Conservation (phyloP, 2,329 filamentous ascomycete species). For the Fusarium brachygibbosum region DNA sequence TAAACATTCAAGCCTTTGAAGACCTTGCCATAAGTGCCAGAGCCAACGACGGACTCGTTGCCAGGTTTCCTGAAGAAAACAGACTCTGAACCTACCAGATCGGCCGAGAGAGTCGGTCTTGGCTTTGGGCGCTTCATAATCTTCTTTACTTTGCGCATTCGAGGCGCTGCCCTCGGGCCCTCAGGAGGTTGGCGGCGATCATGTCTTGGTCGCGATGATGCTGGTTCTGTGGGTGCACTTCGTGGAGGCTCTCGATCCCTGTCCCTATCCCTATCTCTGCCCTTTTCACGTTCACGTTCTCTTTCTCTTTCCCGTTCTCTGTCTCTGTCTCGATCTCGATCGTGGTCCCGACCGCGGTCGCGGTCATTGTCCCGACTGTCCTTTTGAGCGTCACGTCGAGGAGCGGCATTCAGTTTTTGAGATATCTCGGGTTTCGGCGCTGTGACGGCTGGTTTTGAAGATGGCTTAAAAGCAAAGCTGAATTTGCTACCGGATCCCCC, state of each 20-base stretch:
- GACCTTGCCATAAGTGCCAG: slow-evolving; percentile 95
- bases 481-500: slow-evolving; percentile 75
- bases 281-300: slow-evolving; percentile 56
- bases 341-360: slow-evolving; percentile 47
- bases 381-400: slow-evolving; percentile 58
- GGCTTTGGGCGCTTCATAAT: slow-evolving; percentile 78
- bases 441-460: slow-evolving; percentile 69
- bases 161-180: slow-evolving; percentile 57
- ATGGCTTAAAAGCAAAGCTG: slow-evolving; percentile 91
- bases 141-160: slow-evolving; percentile 74
- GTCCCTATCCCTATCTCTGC: slow-evolving; percentile 33
- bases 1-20: slow-evolving; percentile 97
- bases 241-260: slow-evolving; percentile 62
- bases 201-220: slow-evolving; percentile 60
- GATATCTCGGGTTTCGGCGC: slow-evolving; percentile 75
- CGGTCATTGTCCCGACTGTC: slow-evolving; percentile 58
- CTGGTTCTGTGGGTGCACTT: slow-evolving; percentile 67
- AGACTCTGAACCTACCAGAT: slow-evolving; percentile 84
- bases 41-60: slow-evolving; percentile 97
- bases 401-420: slow-evolving; percentile 75
- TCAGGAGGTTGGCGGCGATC: slow-evolving; percentile 54
- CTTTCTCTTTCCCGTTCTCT: slow-evolving; percentile 53
- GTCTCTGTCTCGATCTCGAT: slow-evolving; percentile 54
- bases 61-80: slow-evolving; percentile 96
- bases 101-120: slow-evolving; percentile 76